Percentiles rank a stretch among this genome's conserved stretches.
Evolutionary conservation across 768 basidiomycete genomes (phyloP).

Genomic region (Trametes cinnabarina): DNA sequence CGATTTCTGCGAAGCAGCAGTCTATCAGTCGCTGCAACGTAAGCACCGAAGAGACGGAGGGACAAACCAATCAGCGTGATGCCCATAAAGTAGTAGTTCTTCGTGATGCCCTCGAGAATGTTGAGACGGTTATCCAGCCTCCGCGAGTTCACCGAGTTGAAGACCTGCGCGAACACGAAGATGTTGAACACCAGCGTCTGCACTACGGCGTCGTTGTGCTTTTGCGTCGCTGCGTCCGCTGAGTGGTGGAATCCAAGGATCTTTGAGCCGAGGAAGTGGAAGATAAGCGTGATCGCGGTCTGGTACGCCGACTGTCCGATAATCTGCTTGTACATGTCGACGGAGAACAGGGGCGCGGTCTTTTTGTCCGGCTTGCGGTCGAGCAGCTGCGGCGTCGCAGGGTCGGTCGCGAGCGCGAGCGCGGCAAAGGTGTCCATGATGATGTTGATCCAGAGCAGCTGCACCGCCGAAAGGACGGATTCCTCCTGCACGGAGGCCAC

Average conservation of each 20-base stretch:
- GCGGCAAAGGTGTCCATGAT: conserved; percentile 99
- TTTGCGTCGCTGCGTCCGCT: conserved; percentile 28
- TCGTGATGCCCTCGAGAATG: conserved; percentile 78
- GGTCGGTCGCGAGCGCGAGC: conserved; percentile 95
- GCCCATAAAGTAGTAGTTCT: conserved; percentile 79
- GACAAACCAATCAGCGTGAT: conserved; percentile 79
- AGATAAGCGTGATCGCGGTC: conserved; percentile 74
- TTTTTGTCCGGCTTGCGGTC: conserved; percentile 91
- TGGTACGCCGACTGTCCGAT: conserved; percentile 87
- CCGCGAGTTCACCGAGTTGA: conserved; percentile 91
- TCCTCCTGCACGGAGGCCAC: conserved; percentile 72
- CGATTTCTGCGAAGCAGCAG: conserved; percentile 60
- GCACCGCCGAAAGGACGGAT: conserved; percentile 93
- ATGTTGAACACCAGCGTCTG: conserved; percentile 94
- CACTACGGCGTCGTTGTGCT: conserved; percentile 47
- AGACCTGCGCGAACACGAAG: conserved; percentile 98
- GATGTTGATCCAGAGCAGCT: conserved; percentile 97
- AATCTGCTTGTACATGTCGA: conserved; percentile 98
- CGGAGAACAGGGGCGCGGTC: conserved; percentile 82
- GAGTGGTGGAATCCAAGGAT: conserved; percentile 62
- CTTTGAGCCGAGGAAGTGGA: conserved; percentile 78
- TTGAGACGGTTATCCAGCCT: conserved; percentile 84
- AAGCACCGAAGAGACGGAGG: not conserved
- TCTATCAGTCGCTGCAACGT: not conserved
- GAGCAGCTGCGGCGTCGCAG: conserved; percentile 75